These are phyloP conservation scores for Elymus sibiricus DNA, from an alignment of 176 grass and related monocot genomes.

Conservation along the genomic window DNA sequence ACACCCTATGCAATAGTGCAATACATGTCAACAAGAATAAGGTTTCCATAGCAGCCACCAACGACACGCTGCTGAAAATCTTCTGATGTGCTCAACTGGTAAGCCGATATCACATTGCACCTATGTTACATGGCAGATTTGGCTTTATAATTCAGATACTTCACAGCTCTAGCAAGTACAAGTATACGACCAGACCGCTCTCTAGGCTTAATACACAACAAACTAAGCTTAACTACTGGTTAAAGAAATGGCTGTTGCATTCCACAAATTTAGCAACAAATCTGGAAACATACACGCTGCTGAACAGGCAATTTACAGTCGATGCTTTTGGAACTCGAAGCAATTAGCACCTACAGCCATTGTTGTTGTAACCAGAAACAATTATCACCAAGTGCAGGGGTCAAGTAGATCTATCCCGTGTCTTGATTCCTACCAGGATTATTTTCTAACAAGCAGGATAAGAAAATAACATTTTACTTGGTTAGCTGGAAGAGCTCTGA, in stretches of 20 bases:
- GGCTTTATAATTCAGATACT: not conserved
- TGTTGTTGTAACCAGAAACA: not conserved
- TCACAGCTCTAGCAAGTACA: not conserved
- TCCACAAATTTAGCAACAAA: not conserved
- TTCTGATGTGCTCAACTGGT: not conserved
- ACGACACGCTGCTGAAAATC: not conserved
- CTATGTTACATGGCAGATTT: not conserved
- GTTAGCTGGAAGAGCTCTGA: conserved; percentile 77
- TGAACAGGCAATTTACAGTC: not conserved
- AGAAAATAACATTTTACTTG: conserved; percentile 74
- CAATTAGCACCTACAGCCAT: not conserved
- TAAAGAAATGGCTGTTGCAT: not conserved
- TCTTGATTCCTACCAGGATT: not conserved
- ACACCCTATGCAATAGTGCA: not conserved
- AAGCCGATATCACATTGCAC: not conserved
- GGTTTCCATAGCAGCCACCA: not conserved
- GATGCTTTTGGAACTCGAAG: not conserved
- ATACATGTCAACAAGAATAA: not conserved
- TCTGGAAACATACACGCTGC: conserved; percentile 3
- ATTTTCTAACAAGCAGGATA: conserved; percentile 11
- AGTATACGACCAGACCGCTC: not conserved
- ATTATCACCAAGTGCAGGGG: not conserved
- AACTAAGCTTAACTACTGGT: not conserved
- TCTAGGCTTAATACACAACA: not conserved
- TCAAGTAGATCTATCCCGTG: not conserved